These are phyloP conservation scores for Geotrichum histeridarum DNA, from an alignment of 1,139 yeast species.

Conservation along the genomic window DNA sequence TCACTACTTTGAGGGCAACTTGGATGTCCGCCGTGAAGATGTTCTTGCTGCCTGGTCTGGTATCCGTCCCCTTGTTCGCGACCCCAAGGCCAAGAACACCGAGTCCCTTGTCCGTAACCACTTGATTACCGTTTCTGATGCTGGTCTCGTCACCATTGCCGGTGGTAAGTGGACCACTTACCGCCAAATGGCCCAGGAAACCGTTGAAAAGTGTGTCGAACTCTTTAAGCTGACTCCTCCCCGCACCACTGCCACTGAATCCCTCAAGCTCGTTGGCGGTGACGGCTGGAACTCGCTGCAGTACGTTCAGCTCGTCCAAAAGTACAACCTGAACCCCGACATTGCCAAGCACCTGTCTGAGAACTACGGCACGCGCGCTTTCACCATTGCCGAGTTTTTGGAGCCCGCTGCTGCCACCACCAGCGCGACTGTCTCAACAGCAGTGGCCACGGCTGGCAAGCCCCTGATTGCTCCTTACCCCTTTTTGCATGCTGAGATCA, in stretches of 20 bases:
- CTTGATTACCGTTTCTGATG: conserved; percentile 63
- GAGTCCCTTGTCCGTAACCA: conserved; percentile 91
- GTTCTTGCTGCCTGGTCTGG: conserved; percentile 97
- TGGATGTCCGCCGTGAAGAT: conserved; percentile 85
- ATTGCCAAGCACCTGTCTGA: conserved; percentile 79
- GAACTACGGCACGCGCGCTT: conserved; percentile 86
- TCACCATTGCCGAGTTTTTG: conserved; percentile 57
- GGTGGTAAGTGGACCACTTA: conserved; percentile 99
- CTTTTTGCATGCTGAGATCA: conserved; percentile 85
- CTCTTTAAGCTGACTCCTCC: conserved; percentile 42
- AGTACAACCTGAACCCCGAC: conserved; percentile 64
- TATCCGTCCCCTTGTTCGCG: conserved; percentile 88
- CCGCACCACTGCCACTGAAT: conserved; percentile 57
- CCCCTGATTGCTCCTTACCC: conserved; percentile 62
- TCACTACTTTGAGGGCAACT: conserved; percentile 67
- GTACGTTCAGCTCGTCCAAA: conserved; percentile 76
- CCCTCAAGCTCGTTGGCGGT: conserved; percentile 69
- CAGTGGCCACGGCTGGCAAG: conserved; percentile 34
- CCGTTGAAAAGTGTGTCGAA: conserved; percentile 69
- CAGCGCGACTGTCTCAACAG: conserved; percentile 36
- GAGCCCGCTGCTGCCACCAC: conserved; percentile 21
- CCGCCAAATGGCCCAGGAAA: conserved; percentile 96
- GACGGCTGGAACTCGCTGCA: conserved; percentile 59
- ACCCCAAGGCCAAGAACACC: conserved; percentile 60
- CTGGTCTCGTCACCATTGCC: conserved; percentile 80